Evolutionary conservation across 164 flowering plant genomes (phyloP).

Genomic region (Piper longum): DNA sequence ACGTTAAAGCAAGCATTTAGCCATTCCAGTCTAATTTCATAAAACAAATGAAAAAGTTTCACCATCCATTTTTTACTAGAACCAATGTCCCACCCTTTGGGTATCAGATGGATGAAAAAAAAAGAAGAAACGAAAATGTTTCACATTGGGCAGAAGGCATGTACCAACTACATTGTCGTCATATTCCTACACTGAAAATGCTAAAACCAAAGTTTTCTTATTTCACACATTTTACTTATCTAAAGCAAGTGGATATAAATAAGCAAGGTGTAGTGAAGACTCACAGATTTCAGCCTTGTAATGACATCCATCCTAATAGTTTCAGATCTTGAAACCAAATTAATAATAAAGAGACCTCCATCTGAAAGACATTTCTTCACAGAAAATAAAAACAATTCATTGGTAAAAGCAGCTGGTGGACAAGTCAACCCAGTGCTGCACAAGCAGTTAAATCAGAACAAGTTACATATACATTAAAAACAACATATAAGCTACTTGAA

Average conservation of each 20-base stretch:
- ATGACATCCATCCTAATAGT: conserved; percentile 47
- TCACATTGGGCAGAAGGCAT: too few species aligned
- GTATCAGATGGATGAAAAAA: too few species aligned
- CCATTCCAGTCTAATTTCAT: not conserved
- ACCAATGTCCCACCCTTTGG: too few species aligned
- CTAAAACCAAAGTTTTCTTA: not conserved
- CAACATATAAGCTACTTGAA: not conserved
- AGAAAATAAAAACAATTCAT: conserved; percentile 51
- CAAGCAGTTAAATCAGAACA: not conserved
- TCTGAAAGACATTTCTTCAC: conserved; percentile 52
- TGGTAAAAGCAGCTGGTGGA: conserved; percentile 78
- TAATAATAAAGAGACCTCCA: conserved; percentile 69
- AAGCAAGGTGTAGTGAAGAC: conserved; percentile 3
- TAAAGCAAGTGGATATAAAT: not conserved
- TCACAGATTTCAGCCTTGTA: conserved; percentile 59
- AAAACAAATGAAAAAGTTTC: too few species aligned
- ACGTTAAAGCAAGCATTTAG: not conserved
- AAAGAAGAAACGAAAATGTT: too few species aligned
- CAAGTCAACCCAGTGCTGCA: conserved; percentile 87
- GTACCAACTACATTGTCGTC: too few species aligned
- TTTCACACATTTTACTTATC: not conserved
- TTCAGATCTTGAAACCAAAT: conserved; percentile 74
- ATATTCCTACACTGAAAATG: too few species aligned
- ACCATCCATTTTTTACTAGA: too few species aligned
- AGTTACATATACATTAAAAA: not conserved